A percentile compares a stretch with the other conserved stretches of the same genome.
phyloP scores from a whole-genome alignment of 169 alveolate genomes.

The Plasmodium chabaudi region DNA sequence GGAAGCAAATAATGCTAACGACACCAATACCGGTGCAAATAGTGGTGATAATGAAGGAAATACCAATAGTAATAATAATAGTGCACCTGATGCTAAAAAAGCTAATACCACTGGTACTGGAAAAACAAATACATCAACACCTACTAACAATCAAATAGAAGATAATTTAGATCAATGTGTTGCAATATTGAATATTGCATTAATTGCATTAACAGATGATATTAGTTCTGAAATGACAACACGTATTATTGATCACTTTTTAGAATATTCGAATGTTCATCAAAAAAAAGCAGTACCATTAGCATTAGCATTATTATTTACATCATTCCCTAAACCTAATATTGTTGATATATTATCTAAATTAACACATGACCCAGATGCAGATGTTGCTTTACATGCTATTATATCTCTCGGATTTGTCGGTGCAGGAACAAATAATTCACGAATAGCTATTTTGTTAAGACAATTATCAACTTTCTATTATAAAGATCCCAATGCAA shows the following conservation, averaged over 20 bases:
- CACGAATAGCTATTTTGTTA: slow-evolving; percentile 96
- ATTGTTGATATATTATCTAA: slow-evolving; percentile 90
- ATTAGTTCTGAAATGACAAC: slow-evolving; percentile 94
- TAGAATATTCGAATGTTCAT: slow-evolving; percentile 79
- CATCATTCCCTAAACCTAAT: slow-evolving; percentile 96
- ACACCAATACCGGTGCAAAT: slow-evolving; percentile 43
- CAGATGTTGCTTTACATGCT: slow-evolving; percentile 95
- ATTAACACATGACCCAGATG: slow-evolving; percentile 98
- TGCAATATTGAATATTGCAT: slow-evolving; percentile 95
- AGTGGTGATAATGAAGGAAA: slow-evolving; percentile 63
- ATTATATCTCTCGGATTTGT: slow-evolving; percentile 97
- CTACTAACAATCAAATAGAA: slow-evolving; percentile 80
- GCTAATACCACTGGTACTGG: slow-evolving; percentile 15
- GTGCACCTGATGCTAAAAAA: slow-evolving; percentile 24
- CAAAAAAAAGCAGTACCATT: slow-evolving; percentile 98
- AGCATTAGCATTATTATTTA: slow-evolving; percentile 96
- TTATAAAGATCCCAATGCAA: slow-evolving; percentile 94
- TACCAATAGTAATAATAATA: slow-evolving; percentile 42
- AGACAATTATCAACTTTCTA: slow-evolving; percentile 96
- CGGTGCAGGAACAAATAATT: slow-evolving; percentile 96
- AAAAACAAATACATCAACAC: slow-evolving; percentile 3
- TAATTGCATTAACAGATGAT: slow-evolving; percentile 96
- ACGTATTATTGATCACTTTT: slow-evolving; percentile 86
- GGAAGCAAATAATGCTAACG: slow-evolving; percentile 17
- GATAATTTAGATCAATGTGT: slow-evolving; percentile 85